Base-by-base conservation (phyloP, 2,329 filamentous ascomycete species). In the Alternaria gaisen region DNA sequence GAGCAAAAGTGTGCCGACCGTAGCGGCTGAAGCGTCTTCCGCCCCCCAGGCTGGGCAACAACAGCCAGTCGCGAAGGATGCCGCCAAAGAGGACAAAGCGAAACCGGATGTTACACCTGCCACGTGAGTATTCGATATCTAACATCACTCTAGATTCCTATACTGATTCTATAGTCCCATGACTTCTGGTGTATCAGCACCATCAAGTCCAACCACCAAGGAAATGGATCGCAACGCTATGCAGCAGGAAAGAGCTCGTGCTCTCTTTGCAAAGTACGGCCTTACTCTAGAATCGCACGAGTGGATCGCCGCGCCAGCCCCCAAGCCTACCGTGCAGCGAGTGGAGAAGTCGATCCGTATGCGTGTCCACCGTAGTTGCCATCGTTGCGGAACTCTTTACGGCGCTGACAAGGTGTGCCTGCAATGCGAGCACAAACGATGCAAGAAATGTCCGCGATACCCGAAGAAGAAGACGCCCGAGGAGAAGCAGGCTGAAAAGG, bases 301-400 rank as follows among this genome's bases (percentile, higher is more conserved):
- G 38, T 79, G 73, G 73, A 74, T 78, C 28, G 56, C 71, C 12
- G 40, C 70, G 3, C 58, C 72, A 9, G 59, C 72, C 9, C 66
- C 71, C 28, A 65, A 69, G 46, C 70, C 73, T 32, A 68, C 68
- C 44, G 75, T 79, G 10, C 76, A 81, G 58, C 88, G 90, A 43
- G 85, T 91, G 56, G 88, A 92, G 77, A 93, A 91, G 81, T 86
- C 90, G 12, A 91, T 93, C 67, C 88, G 90, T 60, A 91, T 94
- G 86, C 88, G 91, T 55, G 87, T 93, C 54, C 90, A 91, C 76
- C 87, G 90, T 68, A 89, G 86, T 64, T 97, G 94, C 79, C 94
- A 97, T 80, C 85, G 87, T 68, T 97, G 94, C 82, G 86, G 89
- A 60, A 87, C 90, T 14, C 86, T 86, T 24, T 97, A 94, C 76